These are phyloP conservation scores for Phylloporus sp. DNA, from an alignment of 768 basidiomycete genomes.

Conservation along the genomic window DNA sequence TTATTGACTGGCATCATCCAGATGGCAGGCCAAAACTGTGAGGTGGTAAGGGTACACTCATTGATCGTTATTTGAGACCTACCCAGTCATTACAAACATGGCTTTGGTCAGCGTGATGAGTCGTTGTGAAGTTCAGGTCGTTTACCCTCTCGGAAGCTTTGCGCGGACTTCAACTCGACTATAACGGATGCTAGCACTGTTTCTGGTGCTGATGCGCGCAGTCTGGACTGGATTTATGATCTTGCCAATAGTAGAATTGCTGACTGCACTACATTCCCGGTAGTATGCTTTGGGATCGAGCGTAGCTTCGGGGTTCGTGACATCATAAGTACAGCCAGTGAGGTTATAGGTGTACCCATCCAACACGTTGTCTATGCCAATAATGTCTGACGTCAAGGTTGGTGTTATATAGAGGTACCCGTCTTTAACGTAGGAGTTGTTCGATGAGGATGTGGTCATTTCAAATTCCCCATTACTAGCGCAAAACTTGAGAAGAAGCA, in stretches of 20 bases:
- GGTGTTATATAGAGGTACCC: constrained; percentile 80
- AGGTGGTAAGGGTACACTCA: not conserved
- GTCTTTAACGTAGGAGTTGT: constrained; percentile 72
- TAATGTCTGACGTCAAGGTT: constrained; percentile 72
- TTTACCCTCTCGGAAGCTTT: constrained; percentile 65
- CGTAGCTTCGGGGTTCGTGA: constrained; percentile 34
- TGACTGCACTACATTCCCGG: constrained; percentile 65
- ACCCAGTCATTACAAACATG: constrained; percentile 57
- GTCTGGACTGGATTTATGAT: constrained; percentile 84
- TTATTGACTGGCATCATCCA: constrained; percentile 75
- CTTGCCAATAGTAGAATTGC: constrained; percentile 58
- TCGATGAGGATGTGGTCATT: constrained; percentile 69
- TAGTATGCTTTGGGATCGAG: constrained; percentile 48
- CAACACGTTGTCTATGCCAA: constrained; percentile 50
- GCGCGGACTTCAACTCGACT: constrained; percentile 83
- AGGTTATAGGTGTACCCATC: constrained; percentile 76
- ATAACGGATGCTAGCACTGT: constrained; percentile 68
- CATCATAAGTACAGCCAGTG: constrained; percentile 75
- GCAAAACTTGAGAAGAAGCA: not conserved
- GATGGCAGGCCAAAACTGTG: constrained; percentile 64
- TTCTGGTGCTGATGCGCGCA: constrained; percentile 73
- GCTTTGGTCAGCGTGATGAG: constrained; percentile 7
- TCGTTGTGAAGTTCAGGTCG: constrained; percentile 7
- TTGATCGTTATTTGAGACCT: constrained; percentile 19
- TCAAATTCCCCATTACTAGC: constrained; percentile 75